Evolutionary conservation across 148 eudicot genomes (phyloP), one percentile per base, ranked within the genome.

Genomic region (Pharnaceum exiguum): DNA sequence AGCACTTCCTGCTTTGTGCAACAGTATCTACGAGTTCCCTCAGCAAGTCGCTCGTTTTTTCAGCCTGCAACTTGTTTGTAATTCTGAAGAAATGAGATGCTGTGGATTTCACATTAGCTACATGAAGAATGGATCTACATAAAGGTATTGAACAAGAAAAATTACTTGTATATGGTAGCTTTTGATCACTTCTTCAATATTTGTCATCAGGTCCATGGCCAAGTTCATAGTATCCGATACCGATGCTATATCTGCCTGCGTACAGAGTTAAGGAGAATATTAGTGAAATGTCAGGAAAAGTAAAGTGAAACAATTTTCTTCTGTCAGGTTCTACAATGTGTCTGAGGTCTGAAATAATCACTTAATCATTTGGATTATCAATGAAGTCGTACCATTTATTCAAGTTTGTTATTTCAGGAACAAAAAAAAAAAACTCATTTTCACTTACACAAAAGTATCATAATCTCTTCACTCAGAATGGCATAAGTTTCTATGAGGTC

Each of bases 41-140:
- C 7, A 82, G 69, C 39, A 75, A 50, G 25, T 66, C 72, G 55
- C 89, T 68, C 40, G 59, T 60, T 31, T 55, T 78, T 71, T 82
- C 95, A 35, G 64, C 77, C 97, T 86, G 70, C 31, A n/a, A 13
- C 7, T n/a, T n/a, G n/a, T n/a, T n/a, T n/a, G n/a, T n/a, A n/a
- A n/a, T n/a, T n/a, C n/a, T n/a, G n/a, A n/a, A n/a, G n/a, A n/a
- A n/a, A n/a, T n/a, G n/a, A n/a, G 12, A 39, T 4, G n/a, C n/a
- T n/a, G n/a, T n/a, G n/a, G n/a, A n/a, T n/a, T n/a, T n/a, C n/a
- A n/a, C n/a, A n/a, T n/a, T n/a, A n/a, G n/a, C n/a, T n/a, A n/a
- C n/a, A n/a, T n/a, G 26, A 27, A 16, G 17, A 19, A 5, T 5
- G 9, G 37, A 47, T 0, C 27, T 13, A 49, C 17, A 49, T 6